Evolutionary conservation across 2,329 filamentous ascomycete species (phyloP), one percentile per base, ranked within the genome.

Genomic region (Epichloe amarillans): DNA sequence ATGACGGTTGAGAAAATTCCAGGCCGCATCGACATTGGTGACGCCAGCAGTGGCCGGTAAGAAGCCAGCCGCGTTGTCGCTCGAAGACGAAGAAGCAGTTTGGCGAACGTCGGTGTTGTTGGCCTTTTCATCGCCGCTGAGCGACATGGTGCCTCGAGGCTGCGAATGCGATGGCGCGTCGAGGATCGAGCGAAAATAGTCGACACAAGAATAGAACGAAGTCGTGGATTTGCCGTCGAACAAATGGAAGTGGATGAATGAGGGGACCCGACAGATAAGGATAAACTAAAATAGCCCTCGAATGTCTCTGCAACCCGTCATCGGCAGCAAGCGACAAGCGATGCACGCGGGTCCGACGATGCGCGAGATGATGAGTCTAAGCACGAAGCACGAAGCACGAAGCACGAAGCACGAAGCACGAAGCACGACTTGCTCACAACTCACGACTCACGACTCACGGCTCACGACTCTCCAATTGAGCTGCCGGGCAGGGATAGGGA

Each of bases 1-100:
- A 52, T 74, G 69, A 30, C 63, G 52, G 48, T 71, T 61, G 51
- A 74, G 68, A 49, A 68, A 73, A 30, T 65, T 64, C 71, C 72
- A 76, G 5, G 73, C 73, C 23, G 60, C 60, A 53, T 76, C 73
- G 14, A 75, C 64, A 49, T 61, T 55, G 21, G 56, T 46, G 23
- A 55, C 45, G 10, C 38, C 46, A 4, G 50, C 43, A 43, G 54
- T 50, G 49, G 17, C 23, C 15, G 47, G n/a, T 6, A 45, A 15
- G 7, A 45, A 39, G 23, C 40, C 36, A 41, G n/a, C 26, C 36
- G 47, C 35, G 36, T 50, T 19, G 36, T 51, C 48, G 52, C 55
- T 56, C 40, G 58, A 61, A 4, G 57, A 53, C n/a, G 58, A 52
- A 4, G 57, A 56, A 37, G 54, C 57, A 21, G 55, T 52, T 7